A percentile compares a stretch with the other conserved stretches of the same genome.
Conservation (phyloP, 1,284 basidiomycete species). For the Trametes versicolor region DNA sequence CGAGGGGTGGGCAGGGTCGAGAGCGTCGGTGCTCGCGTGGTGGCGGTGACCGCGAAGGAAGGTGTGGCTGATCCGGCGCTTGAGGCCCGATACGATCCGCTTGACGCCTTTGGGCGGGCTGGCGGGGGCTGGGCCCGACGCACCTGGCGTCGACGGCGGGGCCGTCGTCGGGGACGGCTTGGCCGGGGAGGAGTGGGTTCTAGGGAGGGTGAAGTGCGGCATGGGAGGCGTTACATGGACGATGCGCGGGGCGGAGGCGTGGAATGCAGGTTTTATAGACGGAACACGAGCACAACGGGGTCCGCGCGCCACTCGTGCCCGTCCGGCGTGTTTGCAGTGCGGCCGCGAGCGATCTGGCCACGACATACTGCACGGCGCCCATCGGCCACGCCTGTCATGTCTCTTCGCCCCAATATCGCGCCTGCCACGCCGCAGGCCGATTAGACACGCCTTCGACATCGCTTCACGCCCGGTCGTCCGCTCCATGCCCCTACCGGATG, state of each 20-base stretch:
- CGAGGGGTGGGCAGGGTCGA: slow-evolving; percentile 11
- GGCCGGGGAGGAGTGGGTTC: slow-evolving; percentile 14
- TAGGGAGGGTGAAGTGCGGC: slow-evolving; percentile 15
- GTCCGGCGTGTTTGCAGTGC: slow-evolving; percentile 27
- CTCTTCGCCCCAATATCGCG: slow-evolving; percentile 6
- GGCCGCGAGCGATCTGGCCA: slow-evolving; percentile 31
- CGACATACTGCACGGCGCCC: slow-evolving; percentile 8
- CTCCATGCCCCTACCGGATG: slow-evolving; percentile 28
- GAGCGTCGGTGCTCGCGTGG: slow-evolving; percentile 11
- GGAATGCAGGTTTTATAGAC: slow-evolving; percentile 28
- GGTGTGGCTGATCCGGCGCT: slow-evolving; percentile 32
- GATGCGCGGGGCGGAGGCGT: not conserved
- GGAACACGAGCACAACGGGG: slow-evolving; percentile 4
- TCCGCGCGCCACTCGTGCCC: slow-evolving; percentile 25
- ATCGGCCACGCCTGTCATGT: slow-evolving; percentile 20
- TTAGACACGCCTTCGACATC: not conserved
- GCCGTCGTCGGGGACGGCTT: not conserved
- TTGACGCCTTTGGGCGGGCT: slow-evolving; percentile 30
- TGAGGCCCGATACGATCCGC: slow-evolving; percentile 34
- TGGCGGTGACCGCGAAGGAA: slow-evolving; percentile 28
- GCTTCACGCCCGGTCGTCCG: not conserved
- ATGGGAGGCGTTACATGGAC: slow-evolving; percentile 6
- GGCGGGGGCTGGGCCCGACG: not conserved
- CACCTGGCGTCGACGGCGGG: not conserved
- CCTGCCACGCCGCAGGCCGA: slow-evolving; percentile 2